phyloP scores from a whole-genome alignment of 2,329 filamentous ascomycete species.

The Lasiodiplodia hormozganensis region DNA sequence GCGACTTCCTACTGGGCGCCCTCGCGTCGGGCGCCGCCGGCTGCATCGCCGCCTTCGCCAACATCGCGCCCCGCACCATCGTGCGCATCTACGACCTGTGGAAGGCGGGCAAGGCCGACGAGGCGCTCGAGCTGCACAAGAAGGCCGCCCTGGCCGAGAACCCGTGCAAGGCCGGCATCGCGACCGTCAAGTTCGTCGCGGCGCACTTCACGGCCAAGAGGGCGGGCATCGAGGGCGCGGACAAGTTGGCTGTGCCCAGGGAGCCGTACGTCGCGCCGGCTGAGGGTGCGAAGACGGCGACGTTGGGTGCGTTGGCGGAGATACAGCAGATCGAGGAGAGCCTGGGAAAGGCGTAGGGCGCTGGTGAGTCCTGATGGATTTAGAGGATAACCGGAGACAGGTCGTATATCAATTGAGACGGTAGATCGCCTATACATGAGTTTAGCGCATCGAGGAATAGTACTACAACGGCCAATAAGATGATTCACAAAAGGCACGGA shows the following conservation, averaged over 20 bases:
- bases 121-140: slow-evolving; percentile 67
- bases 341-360: neutral
- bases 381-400: neutral
- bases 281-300: slow-evolving; percentile 13
- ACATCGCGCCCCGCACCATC: slow-evolving; percentile 63
- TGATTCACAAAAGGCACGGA: slow-evolving; percentile 4
- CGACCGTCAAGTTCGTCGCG: slow-evolving; percentile 72
- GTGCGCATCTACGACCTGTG: slow-evolving; percentile 68
- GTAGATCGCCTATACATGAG: neutral
- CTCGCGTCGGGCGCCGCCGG: slow-evolving; percentile 61
- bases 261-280: slow-evolving; percentile 64
- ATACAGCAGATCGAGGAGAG: slow-evolving; percentile 18
- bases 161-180: slow-evolving; percentile 70
- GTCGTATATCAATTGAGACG: neutral
- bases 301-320: slow-evolving; percentile 20
- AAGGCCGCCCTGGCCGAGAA: slow-evolving; percentile 70
- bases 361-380: neutral
- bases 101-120: slow-evolving; percentile 60
- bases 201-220: slow-evolving; percentile 67
- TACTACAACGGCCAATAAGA: slow-evolving; percentile 1
- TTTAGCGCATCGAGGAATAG: neutral
- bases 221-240: slow-evolving; percentile 62
- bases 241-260: slow-evolving; percentile 64
- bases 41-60: slow-evolving; percentile 65
- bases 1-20: slow-evolving; percentile 70